These are phyloP conservation scores for Staphylotrichum longicolle DNA, from an alignment of 495 filamentous ascomycete species.

Conservation along the genomic window DNA sequence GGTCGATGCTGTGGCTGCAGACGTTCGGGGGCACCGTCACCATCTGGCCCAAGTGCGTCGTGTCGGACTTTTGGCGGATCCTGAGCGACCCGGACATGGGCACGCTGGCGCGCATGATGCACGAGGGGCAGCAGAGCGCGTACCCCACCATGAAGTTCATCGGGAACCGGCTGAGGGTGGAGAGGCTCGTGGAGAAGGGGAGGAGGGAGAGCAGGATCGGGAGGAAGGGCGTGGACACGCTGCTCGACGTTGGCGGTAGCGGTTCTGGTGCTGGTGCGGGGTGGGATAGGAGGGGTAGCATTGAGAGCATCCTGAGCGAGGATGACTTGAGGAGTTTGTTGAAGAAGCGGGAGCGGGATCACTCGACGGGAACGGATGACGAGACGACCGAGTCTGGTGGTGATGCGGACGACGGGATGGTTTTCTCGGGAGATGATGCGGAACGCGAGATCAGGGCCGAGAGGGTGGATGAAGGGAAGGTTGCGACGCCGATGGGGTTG, in stretches of 20 bases:
- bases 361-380: constrained; percentile 21
- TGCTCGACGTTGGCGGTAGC: neutral
- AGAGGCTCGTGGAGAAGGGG: constrained; percentile 74
- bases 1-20: constrained; percentile 93
- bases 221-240: neutral
- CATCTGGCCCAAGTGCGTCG: constrained; percentile 78
- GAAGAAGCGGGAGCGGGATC: constrained; percentile 8
- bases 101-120: constrained; percentile 80
- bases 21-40: constrained; percentile 92
- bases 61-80: constrained; percentile 80
- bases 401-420: constrained; percentile 3
- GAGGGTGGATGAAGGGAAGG: neutral
- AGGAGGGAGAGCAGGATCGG: constrained; percentile 52
- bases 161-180: constrained; percentile 77
- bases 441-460: constrained; percentile 3
- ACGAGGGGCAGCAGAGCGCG: constrained; percentile 77
- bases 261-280: neutral
- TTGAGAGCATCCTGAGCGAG: constrained; percentile 33
- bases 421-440: constrained; percentile 12
- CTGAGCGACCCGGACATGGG: constrained; percentile 74
- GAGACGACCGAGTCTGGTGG: constrained; percentile 27
- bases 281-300: constrained; percentile 25
- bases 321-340: constrained; percentile 29
- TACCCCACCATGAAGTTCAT: constrained; percentile 92
- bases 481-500: constrained; percentile 19